Evolutionary conservation across 257 asterid genomes (phyloP), one percentile per base, ranked within the genome.

Genomic region (Fraxinus anomala): DNA sequence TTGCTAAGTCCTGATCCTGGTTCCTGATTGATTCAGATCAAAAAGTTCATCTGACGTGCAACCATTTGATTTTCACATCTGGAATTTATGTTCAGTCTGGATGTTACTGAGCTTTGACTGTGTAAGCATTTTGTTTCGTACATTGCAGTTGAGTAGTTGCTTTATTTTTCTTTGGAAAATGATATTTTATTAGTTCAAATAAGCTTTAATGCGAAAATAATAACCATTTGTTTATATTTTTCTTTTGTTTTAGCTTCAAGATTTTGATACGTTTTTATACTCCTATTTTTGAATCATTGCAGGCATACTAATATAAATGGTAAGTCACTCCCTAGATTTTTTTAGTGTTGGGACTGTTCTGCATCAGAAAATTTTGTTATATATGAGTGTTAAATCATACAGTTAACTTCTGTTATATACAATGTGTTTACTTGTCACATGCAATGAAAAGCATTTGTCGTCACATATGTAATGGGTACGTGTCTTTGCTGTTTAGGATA

Each of bases 201-300:
- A 54, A 23, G 61, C 68, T 19, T 37, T 69, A 31, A 49, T 66
- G 36, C 14, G 7, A 34, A 49, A 26, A n/a, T 49, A 26, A 77
- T 34, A 73, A 68, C 69, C 68, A 1, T 26, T 9, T 59, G 49
- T 72, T 14, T 3, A 16, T 2, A 7, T 13, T 51, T 37, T 42
- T 51, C 36, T 7, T 37, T 37, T 34, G 54, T 76, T 37, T 66
- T 31, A 39, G 31, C 31, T 47, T 54, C 24, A 23, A 8, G 68
- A 66, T 33, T 31, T 71, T 28, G 65, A 47, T 54, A n/a, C 12
- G 56, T 44, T 44, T 70, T 44, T 26, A 31, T 34, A 5, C 59
- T 73, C 59, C n/a, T 73, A 67, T 10, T 39, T 65, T 70, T 70
- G 42, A 44, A 40, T 51, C 36, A 39, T 81, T 75, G 4, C 33